These are phyloP conservation scores for Citrullus mucosospermus DNA, from an alignment of 306 rosid species.

Conservation along the genomic window DNA sequence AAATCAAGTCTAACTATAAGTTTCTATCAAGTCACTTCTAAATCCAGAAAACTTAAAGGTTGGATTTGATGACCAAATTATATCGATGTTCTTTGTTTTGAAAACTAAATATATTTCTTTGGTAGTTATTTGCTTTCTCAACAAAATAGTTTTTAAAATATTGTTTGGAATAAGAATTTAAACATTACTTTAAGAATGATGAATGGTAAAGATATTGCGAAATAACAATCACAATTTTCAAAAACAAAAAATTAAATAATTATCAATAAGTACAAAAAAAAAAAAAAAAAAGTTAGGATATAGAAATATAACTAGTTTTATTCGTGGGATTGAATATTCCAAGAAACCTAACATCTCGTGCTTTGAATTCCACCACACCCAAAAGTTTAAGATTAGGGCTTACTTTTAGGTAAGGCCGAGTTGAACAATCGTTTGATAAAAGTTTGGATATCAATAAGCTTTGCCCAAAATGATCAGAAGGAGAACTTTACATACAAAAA, in stretches of 20 bases:
- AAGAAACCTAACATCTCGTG: not conserved
- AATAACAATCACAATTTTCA: not conserved
- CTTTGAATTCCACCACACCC: not conserved
- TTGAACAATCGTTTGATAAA: not conserved
- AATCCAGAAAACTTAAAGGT: too few relatives aligned
- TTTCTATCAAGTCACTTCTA: too few relatives aligned
- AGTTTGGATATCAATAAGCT: not conserved
- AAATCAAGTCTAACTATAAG: too few relatives aligned
- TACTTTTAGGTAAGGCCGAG: not conserved
- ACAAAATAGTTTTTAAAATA: too few relatives aligned
- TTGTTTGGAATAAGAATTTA: too few relatives aligned
- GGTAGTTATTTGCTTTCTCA: too few relatives aligned
- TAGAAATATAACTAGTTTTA: not conserved
- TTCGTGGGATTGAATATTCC: not conserved
- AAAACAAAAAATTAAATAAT: too few relatives aligned
- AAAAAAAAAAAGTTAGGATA: not conserved
- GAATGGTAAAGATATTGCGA: not conserved
- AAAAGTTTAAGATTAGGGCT: not conserved
- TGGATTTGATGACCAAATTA: too few relatives aligned
- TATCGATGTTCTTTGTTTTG: too few relatives aligned
- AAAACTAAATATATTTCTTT: too few relatives aligned
- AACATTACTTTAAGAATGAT: too few relatives aligned
- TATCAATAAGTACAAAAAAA: too few relatives aligned
- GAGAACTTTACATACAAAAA: not conserved
- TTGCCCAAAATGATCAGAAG: not conserved